Evolutionary conservation across 495 filamentous ascomycete genomes (phyloP).

Genomic region (Lasiosphaeria ovina): DNA sequence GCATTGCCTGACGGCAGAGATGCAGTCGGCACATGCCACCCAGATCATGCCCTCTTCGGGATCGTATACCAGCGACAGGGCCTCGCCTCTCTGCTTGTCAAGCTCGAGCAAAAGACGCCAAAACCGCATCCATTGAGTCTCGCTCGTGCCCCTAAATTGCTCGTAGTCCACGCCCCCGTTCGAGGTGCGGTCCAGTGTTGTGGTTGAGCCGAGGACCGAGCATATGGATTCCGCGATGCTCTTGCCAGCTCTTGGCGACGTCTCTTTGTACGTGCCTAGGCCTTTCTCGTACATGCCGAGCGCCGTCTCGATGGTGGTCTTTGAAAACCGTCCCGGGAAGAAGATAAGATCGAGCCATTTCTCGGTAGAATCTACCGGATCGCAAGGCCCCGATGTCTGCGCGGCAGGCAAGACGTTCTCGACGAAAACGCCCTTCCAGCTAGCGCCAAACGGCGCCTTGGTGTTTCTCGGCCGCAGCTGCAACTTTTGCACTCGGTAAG

Average conservation of each 20-base stretch:
- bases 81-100: conserved; percentile 78
- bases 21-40: conserved; percentile 74
- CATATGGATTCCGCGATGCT: conserved; percentile 66
- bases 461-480: conserved; percentile 34
- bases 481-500: conserved; percentile 66
- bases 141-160: conserved; percentile 64
- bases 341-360: conserved; percentile 75
- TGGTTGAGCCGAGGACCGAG: conserved; percentile 62
- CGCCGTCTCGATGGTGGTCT: conserved; percentile 77
- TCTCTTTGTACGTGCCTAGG: conserved; percentile 40
- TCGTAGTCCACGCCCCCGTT: conserved; percentile 69
- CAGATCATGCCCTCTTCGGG: conserved; percentile 68
- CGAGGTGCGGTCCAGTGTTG: conserved; percentile 57
- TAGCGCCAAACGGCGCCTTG: conserved; percentile 58
- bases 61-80: conserved; percentile 74
- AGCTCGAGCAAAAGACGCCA: conserved; percentile 82
- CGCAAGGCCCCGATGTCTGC: conserved; percentile 55
- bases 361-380: conserved; percentile 62
- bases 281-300: conserved; percentile 70
- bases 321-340: conserved; percentile 73
- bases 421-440: conserved; percentile 70
- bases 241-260: conserved; percentile 42
- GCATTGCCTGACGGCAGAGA: conserved; percentile 75
- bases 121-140: conserved; percentile 86
- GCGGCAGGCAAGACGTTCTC: conserved; percentile 58